Conservation (phyloP, 345 rosid species). For the Kandelia obovata region DNA sequence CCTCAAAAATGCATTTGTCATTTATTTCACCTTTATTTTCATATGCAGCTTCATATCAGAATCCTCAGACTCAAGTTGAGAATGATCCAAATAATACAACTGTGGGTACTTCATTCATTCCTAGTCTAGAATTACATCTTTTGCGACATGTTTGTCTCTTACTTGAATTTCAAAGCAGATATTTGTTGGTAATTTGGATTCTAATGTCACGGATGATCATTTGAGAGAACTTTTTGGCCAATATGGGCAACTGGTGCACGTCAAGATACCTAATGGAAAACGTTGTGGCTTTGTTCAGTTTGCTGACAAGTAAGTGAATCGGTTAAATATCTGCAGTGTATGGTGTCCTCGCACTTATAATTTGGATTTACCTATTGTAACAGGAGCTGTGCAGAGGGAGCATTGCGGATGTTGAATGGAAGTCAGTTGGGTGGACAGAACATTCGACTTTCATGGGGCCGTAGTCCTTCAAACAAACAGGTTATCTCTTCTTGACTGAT, state of each 20-base stretch:
- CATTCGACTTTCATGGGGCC: conserved; percentile 94
- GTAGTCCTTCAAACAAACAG: conserved; percentile 83
- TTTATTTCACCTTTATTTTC: conserved; percentile 19
- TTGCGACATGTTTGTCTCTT: conserved; percentile 2
- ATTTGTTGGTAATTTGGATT: conserved; percentile 87
- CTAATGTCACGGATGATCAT: conserved; percentile 63
- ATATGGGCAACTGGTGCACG: conserved; percentile 77
- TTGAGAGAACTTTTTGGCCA: conserved; percentile 69
- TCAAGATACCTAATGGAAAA: conserved; percentile 76
- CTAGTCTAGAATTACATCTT: background rate
- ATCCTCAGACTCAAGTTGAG: conserved; percentile 54
- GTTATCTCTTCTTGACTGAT: conserved; percentile 19
- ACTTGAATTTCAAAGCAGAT: conserved; percentile 41
- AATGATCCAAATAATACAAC: conserved; percentile 87
- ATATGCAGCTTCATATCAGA: conserved; percentile 79
- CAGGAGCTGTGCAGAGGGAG: conserved; percentile 90
- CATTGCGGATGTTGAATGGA: conserved; percentile 61
- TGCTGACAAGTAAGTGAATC: conserved; percentile 56
- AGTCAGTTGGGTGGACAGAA: conserved; percentile 70
- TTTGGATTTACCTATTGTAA: conserved; percentile 10
- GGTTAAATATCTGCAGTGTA: background rate
- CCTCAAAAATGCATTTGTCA: background rate
- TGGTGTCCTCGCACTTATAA: background rate
- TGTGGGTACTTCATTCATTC: conserved; percentile 47
- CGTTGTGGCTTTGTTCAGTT: conserved; percentile 92